Base-by-base conservation (phyloP, 1,139 yeast species). In the Candida buenavistaensis region DNA sequence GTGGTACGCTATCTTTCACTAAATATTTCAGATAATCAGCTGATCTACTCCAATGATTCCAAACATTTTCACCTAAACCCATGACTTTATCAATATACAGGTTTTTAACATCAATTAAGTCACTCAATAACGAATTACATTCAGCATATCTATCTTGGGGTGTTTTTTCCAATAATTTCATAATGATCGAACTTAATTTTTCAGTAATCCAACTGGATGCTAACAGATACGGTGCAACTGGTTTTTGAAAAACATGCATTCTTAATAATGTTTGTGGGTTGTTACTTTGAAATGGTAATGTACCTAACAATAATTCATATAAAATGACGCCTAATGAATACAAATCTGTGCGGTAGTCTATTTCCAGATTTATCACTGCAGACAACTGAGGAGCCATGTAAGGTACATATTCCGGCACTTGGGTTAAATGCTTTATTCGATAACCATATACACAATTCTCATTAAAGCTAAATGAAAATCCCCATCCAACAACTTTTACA, bases 361-460 rank as follows among this genome's bases (percentile, higher is more conserved):
- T 75, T 3, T 64, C 54, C 23, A 62, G 54, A 28, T 59, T 58
- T 11, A 62, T 55, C 17, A 66, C 68, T 2, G 75, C 71, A 12
- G 76, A 63, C 3, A 68, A 59, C 47, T 76, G 81, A 1, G 82
- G 82, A 1, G 80, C 68, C 44, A 74, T 66, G 43, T 68, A 76
- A 0, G 78, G 77, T 25, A 75, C 50, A 43, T 66, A 58, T 23
- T 64, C 70, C 1, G 64, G 57, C 6, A 72, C 51, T 12, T 52
- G 50, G 11, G 44, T 43, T 25, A 58, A 45, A 35, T 63, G 62
- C 9, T 53, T 50, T 22, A 54, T 52, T 23, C 73, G 43, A 36
- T 54, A 64, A 17, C 62, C 59, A 30, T 55, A 52, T 10, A 65
- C 52, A 22, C 74, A 58, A 39, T 68, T 72, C 43, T 76, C 81